Evolutionary conservation across 2,329 filamentous ascomycete genomes (phyloP).

Genomic region (Annulohypoxylon truncatum): DNA sequence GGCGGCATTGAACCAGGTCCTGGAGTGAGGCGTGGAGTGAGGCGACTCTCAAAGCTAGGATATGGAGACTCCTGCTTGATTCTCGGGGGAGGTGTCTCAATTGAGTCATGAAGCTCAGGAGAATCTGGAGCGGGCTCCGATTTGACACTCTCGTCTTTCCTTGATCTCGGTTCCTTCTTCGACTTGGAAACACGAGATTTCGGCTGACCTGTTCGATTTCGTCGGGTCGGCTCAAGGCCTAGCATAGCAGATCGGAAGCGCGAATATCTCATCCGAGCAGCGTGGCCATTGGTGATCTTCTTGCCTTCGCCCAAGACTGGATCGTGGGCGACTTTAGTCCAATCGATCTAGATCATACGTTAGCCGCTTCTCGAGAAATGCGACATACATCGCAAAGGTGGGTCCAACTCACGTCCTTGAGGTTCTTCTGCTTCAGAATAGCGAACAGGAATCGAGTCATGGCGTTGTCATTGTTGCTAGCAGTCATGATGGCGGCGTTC

Average conservation of each 20-base stretch:
- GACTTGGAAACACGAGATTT: constrained; percentile 61
- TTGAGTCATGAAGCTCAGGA: constrained; percentile 38
- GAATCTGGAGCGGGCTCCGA: constrained; percentile 49
- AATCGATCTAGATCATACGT: constrained; percentile 63
- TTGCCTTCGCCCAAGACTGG: constrained; percentile 63
- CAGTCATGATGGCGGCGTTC: constrained; percentile 58
- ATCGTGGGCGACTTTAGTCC: constrained; percentile 67
- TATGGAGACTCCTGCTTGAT: constrained; percentile 56
- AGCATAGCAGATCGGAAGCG: constrained; percentile 62
- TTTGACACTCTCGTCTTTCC: constrained; percentile 56
- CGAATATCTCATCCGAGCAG: constrained; percentile 70
- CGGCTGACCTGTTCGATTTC: constrained; percentile 55
- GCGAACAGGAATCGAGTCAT: constrained; percentile 70
- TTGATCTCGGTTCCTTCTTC: constrained; percentile 55
- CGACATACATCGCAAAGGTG: neutral
- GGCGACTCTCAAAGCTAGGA: constrained; percentile 46
- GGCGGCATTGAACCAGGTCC: constrained; percentile 49
- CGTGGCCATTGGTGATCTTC: constrained; percentile 69
- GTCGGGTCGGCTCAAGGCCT: constrained; percentile 61
- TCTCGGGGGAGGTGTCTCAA: constrained; percentile 41
- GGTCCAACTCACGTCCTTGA: constrained; percentile 66
- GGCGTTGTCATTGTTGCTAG: constrained; percentile 66
- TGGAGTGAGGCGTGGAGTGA: constrained; percentile 45
- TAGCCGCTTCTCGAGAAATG: constrained; percentile 20
- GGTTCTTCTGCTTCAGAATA: constrained; percentile 68